These are phyloP conservation scores for Ramichloridium luteum DNA, from an alignment of 2,329 filamentous ascomycete genomes.

Conservation along the genomic window DNA sequence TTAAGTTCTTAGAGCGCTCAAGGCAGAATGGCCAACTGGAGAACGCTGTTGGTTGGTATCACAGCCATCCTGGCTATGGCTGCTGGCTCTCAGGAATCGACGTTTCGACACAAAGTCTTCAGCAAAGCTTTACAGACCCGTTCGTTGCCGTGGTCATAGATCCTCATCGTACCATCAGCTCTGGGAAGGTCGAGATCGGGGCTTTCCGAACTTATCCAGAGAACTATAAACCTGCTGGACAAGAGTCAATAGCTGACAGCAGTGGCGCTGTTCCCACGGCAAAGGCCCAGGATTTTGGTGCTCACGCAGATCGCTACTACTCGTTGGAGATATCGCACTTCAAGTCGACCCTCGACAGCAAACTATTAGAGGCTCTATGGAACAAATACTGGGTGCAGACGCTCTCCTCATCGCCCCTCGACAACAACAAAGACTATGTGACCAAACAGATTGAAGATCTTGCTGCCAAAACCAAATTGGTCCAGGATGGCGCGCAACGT, in stretches of 20 bases:
- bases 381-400: slow-evolving; percentile 99
- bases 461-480: slow-evolving; percentile 58
- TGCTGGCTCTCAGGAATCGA: slow-evolving; percentile 98
- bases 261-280: slow-evolving; percentile 74
- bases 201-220: slow-evolving; percentile 87
- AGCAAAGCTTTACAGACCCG: slow-evolving; percentile 77
- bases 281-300: slow-evolving; percentile 92
- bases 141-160: slow-evolving; percentile 95
- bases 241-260: slow-evolving; percentile 37
- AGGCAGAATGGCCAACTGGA: slow-evolving; percentile 68
- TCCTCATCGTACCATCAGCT: slow-evolving; percentile 85
- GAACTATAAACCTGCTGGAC: slow-evolving; percentile 47
- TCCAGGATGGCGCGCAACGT: slow-evolving; percentile 24
- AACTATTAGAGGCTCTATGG: slow-evolving; percentile 81
- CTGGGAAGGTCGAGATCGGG: slow-evolving; percentile 92
- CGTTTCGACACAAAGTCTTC: slow-evolving; percentile 72
- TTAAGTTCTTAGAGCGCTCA: slow-evolving; percentile 66
- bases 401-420: slow-evolving; percentile 75
- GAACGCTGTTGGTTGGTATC: slow-evolving; percentile 96
- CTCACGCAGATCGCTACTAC: slow-evolving; percentile 84
- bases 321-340: slow-evolving; percentile 82
- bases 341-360: slow-evolving; percentile 81
- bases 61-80: slow-evolving; percentile 92
- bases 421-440: slow-evolving; percentile 84
- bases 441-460: slow-evolving; percentile 88